Conservation (phyloP, 164 flowering plant species). For the Pachysandra terminalis region DNA sequence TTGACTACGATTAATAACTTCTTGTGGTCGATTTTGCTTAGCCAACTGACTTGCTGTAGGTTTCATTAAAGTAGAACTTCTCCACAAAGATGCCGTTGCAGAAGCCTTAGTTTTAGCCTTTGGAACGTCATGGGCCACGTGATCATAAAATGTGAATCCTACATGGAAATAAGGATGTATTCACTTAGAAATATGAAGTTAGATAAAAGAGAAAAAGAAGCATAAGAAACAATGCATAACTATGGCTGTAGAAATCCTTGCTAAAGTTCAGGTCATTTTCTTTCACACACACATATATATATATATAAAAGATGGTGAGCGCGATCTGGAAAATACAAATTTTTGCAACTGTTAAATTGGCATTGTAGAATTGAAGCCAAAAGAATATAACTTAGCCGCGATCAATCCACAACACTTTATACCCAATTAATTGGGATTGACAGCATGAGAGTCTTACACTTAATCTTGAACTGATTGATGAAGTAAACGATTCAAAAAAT, state of each 20-base stretch:
- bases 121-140: conserved; percentile 25
- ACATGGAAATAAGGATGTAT: conserved; percentile 3
- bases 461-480: not conserved
- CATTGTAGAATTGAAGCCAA: too few species aligned
- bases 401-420: too few species aligned
- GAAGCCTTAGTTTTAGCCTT: conserved; percentile 30
- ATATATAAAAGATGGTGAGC: not conserved
- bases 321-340: not conserved
- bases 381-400: not conserved
- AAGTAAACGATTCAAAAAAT: not conserved
- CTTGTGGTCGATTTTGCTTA: conserved; percentile 57
- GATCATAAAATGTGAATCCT: conserved; percentile 48
- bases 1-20: conserved; percentile 39
- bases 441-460: not conserved
- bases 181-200: not conserved
- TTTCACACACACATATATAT: not conserved
- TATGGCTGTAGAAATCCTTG: not conserved
- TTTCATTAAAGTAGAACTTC: conserved; percentile 86
- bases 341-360: not conserved
- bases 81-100: conserved; percentile 32
- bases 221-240: not conserved
- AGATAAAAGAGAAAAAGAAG: not conserved
- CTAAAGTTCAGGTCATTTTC: not conserved
- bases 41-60: conserved; percentile 97
- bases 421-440: too few species aligned